Percentiles rank a stretch among this genome's conserved stretches.
phyloP scores from a whole-genome alignment of 495 filamentous ascomycete genomes.

The Amphirosellinia nigrospora region DNA sequence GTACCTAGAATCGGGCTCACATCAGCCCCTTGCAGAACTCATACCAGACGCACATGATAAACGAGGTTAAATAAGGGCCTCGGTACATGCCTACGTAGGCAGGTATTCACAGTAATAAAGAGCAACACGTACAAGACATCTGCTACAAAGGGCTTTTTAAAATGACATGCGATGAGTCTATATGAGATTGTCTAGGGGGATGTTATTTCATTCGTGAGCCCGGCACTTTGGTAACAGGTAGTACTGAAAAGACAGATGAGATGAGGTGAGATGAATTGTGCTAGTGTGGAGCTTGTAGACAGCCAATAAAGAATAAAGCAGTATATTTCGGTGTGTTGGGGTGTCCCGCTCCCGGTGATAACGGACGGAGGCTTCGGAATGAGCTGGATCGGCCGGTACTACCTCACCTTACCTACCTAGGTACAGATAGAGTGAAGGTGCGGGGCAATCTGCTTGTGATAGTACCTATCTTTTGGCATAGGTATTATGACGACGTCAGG shows the following conservation, averaged over 20 bases:
- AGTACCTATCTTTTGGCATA: neutral
- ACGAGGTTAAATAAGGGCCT: neutral
- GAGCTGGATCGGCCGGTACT: neutral
- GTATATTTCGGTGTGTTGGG: constrained; percentile 1
- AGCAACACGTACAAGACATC: neutral
- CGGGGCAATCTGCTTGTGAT: neutral
- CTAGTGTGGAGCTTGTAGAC: neutral
- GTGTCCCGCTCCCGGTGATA: neutral
- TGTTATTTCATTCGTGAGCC: neutral
- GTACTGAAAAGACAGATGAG: too few relatives aligned
- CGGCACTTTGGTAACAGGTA: constrained; percentile 3
- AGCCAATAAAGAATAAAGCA: too few relatives aligned
- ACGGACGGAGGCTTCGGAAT: constrained; percentile 9
- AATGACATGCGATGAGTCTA: neutral
- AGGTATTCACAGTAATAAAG: neutral
- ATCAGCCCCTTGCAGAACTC: constrained; percentile 3
- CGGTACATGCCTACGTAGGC: neutral
- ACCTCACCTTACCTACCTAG: too few relatives aligned
- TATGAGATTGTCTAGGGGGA: neutral
- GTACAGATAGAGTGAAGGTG: neutral
- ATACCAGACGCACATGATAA: neutral
- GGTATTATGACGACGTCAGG: neutral
- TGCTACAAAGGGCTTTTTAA: neutral
- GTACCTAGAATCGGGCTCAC: neutral
- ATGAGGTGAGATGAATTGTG: neutral